phyloP scores from a whole-genome alignment of 345 rosid species.

The Aquilaria malaccensis region DNA sequence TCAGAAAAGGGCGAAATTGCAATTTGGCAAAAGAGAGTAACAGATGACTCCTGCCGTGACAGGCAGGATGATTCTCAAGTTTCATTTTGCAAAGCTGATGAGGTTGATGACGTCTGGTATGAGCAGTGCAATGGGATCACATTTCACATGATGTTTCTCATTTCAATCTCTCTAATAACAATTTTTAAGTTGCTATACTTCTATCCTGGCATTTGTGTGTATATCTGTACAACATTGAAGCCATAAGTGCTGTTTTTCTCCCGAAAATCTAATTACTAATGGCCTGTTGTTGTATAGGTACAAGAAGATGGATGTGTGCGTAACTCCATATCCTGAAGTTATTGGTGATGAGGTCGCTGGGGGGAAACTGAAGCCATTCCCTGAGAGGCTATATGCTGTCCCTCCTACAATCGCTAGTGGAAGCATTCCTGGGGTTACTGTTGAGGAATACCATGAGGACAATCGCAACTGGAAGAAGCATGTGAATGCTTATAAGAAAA shows the following conservation, averaged over 20 bases:
- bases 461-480: slow-evolving; percentile 76
- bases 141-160: background rate
- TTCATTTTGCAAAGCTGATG: slow-evolving; percentile 65
- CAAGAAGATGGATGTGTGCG: slow-evolving; percentile 87
- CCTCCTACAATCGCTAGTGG: slow-evolving; percentile 90
- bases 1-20: slow-evolving; percentile 89
- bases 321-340: slow-evolving; percentile 76
- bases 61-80: slow-evolving; percentile 61
- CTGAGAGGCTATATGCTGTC: slow-evolving; percentile 69
- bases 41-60: slow-evolving; percentile 47
- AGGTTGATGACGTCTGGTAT: slow-evolving; percentile 85
- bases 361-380: slow-evolving; percentile 60
- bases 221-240: background rate
- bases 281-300: slow-evolving; percentile 45
- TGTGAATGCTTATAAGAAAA: slow-evolving; percentile 75
- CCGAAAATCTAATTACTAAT: slow-evolving; percentile 1
- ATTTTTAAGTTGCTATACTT: background rate
- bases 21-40: slow-evolving; percentile 83
- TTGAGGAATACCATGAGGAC: slow-evolving; percentile 73
- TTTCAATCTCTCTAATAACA: background rate
- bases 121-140: slow-evolving; percentile 9
- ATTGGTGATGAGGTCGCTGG: slow-evolving; percentile 60
- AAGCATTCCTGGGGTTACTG: slow-evolving; percentile 80
- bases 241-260: background rate
- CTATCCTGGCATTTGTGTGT: background rate